These are phyloP conservation scores for Penicillium sp. DNA, from an alignment of 2,329 filamentous ascomycete species.

Conservation along the genomic window DNA sequence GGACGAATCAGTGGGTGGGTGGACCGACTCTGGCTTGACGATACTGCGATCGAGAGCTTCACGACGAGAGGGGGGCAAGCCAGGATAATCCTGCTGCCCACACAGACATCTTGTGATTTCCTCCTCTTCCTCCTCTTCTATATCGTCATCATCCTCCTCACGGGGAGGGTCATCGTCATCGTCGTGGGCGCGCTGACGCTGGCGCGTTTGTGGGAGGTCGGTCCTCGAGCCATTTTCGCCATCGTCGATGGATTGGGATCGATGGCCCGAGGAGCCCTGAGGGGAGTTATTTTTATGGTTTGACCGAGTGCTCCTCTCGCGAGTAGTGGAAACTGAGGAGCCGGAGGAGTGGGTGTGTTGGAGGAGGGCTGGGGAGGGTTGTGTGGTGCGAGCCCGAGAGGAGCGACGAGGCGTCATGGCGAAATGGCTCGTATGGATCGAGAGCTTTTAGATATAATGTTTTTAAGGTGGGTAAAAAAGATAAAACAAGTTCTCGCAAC, in stretches of 20 bases:
- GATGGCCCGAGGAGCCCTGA: slow-evolving; percentile 68
- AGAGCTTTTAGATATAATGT: slow-evolving; percentile 12
- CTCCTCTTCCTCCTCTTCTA: slow-evolving; percentile 73
- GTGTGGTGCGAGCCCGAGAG: slow-evolving; percentile 80
- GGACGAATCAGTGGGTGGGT: slow-evolving; percentile 59
- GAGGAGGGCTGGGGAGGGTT: slow-evolving; percentile 66
- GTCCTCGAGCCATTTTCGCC: slow-evolving; percentile 50
- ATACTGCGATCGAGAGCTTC: slow-evolving; percentile 52
- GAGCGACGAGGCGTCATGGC: slow-evolving; percentile 77
- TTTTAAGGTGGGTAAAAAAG: slow-evolving; percentile 2
- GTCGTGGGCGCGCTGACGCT: slow-evolving; percentile 74
- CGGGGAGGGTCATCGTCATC: slow-evolving; percentile 58
- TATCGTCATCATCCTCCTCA: slow-evolving; percentile 63
- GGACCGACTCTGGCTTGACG: slow-evolving; percentile 58
- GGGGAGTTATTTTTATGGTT: slow-evolving; percentile 71
- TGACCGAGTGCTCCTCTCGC: slow-evolving; percentile 72
- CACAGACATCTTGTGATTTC: slow-evolving; percentile 96
- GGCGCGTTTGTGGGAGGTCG: slow-evolving; percentile 70
- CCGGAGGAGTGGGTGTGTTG: slow-evolving; percentile 77
- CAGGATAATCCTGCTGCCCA: slow-evolving; percentile 91
- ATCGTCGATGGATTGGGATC: slow-evolving; percentile 56
- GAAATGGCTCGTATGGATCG: slow-evolving; percentile 5
- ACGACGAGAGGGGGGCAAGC: slow-evolving; percentile 64
- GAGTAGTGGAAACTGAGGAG: slow-evolving; percentile 67
- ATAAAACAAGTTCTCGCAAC: slow-evolving; percentile 5